Base-by-base conservation (phyloP, 2,329 filamentous ascomycete species). In the Talaromyces funiculosus region DNA sequence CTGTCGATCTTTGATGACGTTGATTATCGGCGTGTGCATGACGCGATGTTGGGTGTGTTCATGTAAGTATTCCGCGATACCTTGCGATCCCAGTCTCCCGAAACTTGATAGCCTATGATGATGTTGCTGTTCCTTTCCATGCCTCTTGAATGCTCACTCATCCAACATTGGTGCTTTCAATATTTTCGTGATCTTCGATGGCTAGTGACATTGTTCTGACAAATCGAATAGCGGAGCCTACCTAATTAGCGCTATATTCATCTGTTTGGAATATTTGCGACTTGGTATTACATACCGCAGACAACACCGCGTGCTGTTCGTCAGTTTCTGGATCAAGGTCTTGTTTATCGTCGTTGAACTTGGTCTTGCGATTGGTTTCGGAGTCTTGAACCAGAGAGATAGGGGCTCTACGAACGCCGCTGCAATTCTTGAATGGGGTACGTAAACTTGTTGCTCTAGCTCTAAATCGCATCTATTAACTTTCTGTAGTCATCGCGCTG, bases 301-400 rank as follows among this genome's bases (percentile, higher is more conserved):
- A 8, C 78, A 92, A 62, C 84, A 93, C 75, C 83, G 81, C 59
- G 78, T 94, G 65, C 83, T 99, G 10, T 84, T 86, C 53, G 73
- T 82, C 62, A 94, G 89, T 60, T 97, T 97, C 80, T 92, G 87
- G 84, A 81, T 94, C 71, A 99, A 99, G 77, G 82, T 96, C 29
- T 65, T 73, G 61, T 97, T 99, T 76, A 88, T 97, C 71, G 69
- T 97, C 60, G 70, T 93, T 68, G 92, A 97, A 73, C 68, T 96
- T 40, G 78, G 73, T 18, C 84, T 99, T 45, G 78, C 78, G 0
- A 75, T 81, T 64, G 86, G 82, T 47, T 97, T 97, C 72, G 87
- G 81, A 22, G 80, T 85, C 4, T 67, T 67, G 57, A 68, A 79
- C 59, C 80, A 77, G 40, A 31, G 8, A 5, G 18, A 75, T 72